Conservation (phyloP, 345 rosid species). For the Ceriops tagal region DNA sequence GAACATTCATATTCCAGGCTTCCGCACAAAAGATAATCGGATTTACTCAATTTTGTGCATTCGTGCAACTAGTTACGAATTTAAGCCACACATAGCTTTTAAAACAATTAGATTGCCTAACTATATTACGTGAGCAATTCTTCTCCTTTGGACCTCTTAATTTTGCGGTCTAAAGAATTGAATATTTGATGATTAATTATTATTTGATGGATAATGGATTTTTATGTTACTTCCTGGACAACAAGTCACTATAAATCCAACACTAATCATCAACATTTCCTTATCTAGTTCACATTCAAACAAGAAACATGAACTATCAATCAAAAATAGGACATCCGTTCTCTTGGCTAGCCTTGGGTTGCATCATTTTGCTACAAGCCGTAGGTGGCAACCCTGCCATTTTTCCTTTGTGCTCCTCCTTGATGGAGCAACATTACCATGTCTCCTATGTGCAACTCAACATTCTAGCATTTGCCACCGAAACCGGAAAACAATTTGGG, state of each 20-base stretch:
- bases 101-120: too few relatives aligned
- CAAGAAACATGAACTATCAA: conserved; percentile 9
- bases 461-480: conserved; percentile 9
- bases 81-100: too few relatives aligned
- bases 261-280: neutral
- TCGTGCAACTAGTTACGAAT: too few relatives aligned
- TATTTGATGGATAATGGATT: conserved; percentile 1
- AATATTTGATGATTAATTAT: neutral
- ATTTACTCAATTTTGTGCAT: too few relatives aligned
- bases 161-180: too few relatives aligned
- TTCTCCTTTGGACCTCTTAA: too few relatives aligned
- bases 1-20: too few relatives aligned
- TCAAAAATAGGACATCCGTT: conserved; percentile 5
- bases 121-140: too few relatives aligned
- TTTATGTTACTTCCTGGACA: neutral
- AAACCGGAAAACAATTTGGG: conserved; percentile 17
- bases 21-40: too few relatives aligned
- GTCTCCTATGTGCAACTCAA: conserved; percentile 12
- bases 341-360: conserved; percentile 17
- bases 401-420: neutral
- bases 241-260: conserved; percentile 19
- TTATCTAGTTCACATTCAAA: conserved; percentile 6
- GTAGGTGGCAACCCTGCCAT: conserved; percentile 11
- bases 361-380: conserved; percentile 16
- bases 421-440: neutral